Percentiles rank a stretch among this genome's conserved stretches.
phyloP scores from a whole-genome alignment of 176 grass and related monocot genomes.

The Lolium rigidum region DNA sequence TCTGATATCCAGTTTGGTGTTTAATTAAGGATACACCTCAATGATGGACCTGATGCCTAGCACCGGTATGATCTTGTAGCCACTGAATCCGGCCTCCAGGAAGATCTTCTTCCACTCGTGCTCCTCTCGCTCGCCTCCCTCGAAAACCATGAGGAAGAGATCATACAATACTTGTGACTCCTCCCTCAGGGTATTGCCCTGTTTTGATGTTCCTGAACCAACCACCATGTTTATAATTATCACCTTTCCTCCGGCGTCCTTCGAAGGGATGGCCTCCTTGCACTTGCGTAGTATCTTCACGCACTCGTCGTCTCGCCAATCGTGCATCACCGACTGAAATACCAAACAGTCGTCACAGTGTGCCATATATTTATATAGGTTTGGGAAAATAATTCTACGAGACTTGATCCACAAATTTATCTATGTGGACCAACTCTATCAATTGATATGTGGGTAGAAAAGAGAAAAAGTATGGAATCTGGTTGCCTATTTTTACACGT shows the following conservation, averaged over 20 bases:
- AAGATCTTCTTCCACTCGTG: constrained; percentile 52
- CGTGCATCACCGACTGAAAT: constrained; percentile 49
- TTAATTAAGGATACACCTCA: constrained; percentile 32
- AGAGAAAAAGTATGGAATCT: too few relatives aligned
- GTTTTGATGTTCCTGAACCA: neutral
- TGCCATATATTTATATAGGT: neutral
- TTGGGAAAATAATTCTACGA: too few relatives aligned
- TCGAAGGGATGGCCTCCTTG: constrained; percentile 46
- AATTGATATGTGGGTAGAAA: too few relatives aligned
- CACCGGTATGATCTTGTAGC: constrained; percentile 38
- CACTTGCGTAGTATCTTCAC: constrained; percentile 49
- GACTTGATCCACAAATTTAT: too few relatives aligned
- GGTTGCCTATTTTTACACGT: too few relatives aligned
- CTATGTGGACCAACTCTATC: too few relatives aligned
- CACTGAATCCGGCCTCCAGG: constrained; percentile 38
- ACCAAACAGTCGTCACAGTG: neutral
- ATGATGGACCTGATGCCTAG: constrained; percentile 45
- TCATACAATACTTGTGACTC: constrained; percentile 31
- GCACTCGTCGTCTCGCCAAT: constrained; percentile 51
- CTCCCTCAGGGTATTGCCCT: too few relatives aligned
- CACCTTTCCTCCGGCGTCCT: constrained; percentile 45
- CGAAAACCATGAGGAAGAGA: neutral
- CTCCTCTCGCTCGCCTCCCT: constrained; percentile 36
- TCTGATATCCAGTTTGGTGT: too few relatives aligned
- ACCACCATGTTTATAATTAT: constrained; percentile 51